These are phyloP conservation scores for Discostella stelligeroides DNA, from an alignment of 108 stramenopile genomes.

Conservation along the genomic window DNA sequence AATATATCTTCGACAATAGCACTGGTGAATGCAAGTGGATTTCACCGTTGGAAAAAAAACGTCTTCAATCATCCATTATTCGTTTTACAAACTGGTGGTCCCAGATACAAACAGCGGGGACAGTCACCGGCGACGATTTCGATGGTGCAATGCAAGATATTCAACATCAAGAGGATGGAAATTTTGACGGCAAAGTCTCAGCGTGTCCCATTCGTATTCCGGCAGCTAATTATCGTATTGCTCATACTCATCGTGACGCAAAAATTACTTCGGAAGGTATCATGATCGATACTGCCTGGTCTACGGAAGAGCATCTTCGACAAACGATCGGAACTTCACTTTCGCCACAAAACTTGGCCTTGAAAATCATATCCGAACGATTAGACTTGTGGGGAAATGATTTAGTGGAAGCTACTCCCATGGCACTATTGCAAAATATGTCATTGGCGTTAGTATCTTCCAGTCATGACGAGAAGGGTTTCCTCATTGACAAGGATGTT, in stretches of 20 bases:
- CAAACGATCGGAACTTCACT: constrained; percentile 31
- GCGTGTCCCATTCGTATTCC: constrained; percentile 36
- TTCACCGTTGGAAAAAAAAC: too few relatives aligned
- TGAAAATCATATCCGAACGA: constrained; percentile 35
- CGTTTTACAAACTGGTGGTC: too few relatives aligned
- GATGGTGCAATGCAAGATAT: neutral
- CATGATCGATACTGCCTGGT: constrained; percentile 15
- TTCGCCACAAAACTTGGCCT: constrained; percentile 39
- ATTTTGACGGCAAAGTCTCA: neutral
- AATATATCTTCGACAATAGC: too few relatives aligned
- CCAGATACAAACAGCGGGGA: too few relatives aligned
- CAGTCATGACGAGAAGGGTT: constrained; percentile 1
- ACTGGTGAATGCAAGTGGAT: too few relatives aligned
- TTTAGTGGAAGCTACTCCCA: constrained; percentile 13
- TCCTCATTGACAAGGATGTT: neutral
- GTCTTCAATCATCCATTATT: too few relatives aligned
- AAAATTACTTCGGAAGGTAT: too few relatives aligned
- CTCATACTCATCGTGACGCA: too few relatives aligned
- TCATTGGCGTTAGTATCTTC: neutral
- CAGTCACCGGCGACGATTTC: neutral
- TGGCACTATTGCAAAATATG: constrained; percentile 20
- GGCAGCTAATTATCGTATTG: constrained; percentile 19
- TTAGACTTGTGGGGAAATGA: constrained; percentile 38
- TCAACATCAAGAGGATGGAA: neutral
- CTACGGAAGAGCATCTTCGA: constrained; percentile 40